phyloP scores from a whole-genome alignment of 202 grass and related monocot genomes.

The Eragrostis tef region DNA sequence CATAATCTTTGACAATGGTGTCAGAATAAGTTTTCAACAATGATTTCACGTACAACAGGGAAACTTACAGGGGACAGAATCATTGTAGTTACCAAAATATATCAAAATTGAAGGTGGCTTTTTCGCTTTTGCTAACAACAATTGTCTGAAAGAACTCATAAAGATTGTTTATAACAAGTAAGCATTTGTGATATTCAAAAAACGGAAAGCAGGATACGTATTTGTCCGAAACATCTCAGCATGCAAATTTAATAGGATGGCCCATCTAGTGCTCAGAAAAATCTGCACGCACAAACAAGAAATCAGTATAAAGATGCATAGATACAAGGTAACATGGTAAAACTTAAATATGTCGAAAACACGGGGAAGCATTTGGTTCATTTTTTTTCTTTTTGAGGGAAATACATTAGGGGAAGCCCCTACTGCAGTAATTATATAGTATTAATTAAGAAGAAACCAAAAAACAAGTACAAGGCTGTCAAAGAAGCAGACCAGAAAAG shows the following conservation, averaged over 20 bases:
- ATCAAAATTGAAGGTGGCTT: constrained; percentile 7
- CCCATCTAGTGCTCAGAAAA: constrained; percentile 99
- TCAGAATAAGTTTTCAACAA: constrained; percentile 13
- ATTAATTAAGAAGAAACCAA: too few relatives aligned
- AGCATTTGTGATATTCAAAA: constrained; percentile 20
- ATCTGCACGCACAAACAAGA: constrained; percentile 67
- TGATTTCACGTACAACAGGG: too few relatives aligned
- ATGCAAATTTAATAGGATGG: constrained; percentile 97
- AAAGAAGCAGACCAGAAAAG: too few relatives aligned
- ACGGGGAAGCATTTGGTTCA: constrained; percentile 2
- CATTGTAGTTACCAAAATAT: constrained; percentile 21
- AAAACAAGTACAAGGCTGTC: too few relatives aligned
- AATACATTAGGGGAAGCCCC: too few relatives aligned
- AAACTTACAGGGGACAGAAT: too few relatives aligned
- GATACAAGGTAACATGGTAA: constrained; percentile 12
- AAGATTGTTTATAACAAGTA: constrained; percentile 23
- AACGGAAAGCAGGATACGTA: constrained; percentile 74
- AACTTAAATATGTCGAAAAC: constrained; percentile 17
- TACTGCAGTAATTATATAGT: too few relatives aligned
- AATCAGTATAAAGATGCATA: constrained; percentile 47
- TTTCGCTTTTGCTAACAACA: background rate
- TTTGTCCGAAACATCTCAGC: constrained; percentile 99
- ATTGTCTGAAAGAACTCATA: constrained; percentile 4
- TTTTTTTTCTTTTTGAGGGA: too few relatives aligned
- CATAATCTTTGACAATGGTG: background rate